These are phyloP conservation scores for Saccharomyces hybrid DNA, from an alignment of 1,139 yeast species.

Conservation along the genomic window DNA sequence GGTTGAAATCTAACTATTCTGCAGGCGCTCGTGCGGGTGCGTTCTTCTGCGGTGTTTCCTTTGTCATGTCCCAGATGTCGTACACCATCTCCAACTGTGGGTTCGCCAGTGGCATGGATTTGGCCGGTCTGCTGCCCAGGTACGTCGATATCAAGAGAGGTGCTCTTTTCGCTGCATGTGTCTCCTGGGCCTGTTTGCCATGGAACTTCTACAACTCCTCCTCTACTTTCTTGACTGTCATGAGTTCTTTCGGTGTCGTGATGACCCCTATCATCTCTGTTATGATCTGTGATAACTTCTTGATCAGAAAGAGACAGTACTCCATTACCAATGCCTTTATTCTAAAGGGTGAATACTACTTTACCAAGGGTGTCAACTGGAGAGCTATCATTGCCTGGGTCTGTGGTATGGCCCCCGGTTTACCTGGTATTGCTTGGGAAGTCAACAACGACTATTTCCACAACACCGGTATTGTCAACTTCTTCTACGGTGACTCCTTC, in stretches of 20 bases:
- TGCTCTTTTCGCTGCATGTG: constrained; percentile 37
- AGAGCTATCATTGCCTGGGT: constrained; percentile 38
- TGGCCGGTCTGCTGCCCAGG: constrained; percentile 42
- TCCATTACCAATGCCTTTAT: constrained; percentile 35
- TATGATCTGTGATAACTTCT: constrained; percentile 38
- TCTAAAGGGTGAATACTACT: constrained; percentile 35
- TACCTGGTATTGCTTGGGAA: constrained; percentile 39
- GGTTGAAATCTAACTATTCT: constrained; percentile 36
- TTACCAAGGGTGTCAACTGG: constrained; percentile 39
- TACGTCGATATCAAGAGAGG: constrained; percentile 48
- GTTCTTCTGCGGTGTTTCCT: constrained; percentile 41
- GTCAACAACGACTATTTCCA: constrained; percentile 28
- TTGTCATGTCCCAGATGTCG: constrained; percentile 41
- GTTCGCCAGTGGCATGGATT: constrained; percentile 47
- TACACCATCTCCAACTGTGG: constrained; percentile 45
- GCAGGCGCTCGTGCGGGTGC: constrained; percentile 41
- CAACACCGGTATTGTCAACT: constrained; percentile 34
- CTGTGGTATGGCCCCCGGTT: constrained; percentile 37
- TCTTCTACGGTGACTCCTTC: constrained; percentile 37
- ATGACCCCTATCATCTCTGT: constrained; percentile 40
- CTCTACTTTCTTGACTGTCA: constrained; percentile 39
- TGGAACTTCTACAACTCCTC: constrained; percentile 43
- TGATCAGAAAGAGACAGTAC: constrained; percentile 34
- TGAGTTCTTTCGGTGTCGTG: constrained; percentile 40
- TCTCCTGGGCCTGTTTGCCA: constrained; percentile 42